Base-by-base conservation (phyloP, 2,329 filamentous ascomycete species). In the Pseudopithomyces chartarum region DNA sequence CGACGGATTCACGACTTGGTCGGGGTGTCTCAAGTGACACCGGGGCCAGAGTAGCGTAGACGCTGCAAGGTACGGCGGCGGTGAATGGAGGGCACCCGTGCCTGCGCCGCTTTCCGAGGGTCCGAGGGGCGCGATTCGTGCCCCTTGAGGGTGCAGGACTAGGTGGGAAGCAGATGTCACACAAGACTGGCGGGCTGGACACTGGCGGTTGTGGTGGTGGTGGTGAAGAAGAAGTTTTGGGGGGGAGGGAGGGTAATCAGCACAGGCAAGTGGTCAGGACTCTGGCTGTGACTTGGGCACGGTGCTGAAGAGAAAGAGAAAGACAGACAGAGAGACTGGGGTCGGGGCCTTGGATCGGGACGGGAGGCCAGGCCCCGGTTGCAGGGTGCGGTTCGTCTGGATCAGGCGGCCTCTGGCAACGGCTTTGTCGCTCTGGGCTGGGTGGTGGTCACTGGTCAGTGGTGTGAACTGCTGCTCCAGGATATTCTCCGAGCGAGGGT, bases 51-150 rank as follows among this genome's bases (percentile, higher is more conserved):
- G 55, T 56, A 50, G 62, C 57, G 56, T 60, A 60, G 60, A 47
- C 51, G 62, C 71, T 74, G 73, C 72, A 73, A 74, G 73, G 72
- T 70, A 74, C 71, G 57, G 50, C 71, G 57, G 50, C 64, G 62
- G 58, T 61, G 60, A 62, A 62, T 45, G 38, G 58, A 52, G 51
- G 42, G 39, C 46, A 40, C 39, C 57, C 59, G 56, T 53, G 51
- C 54, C 43, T 62, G 62, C 61, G 64, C 66, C 62, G 59, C 59
- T 58, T 64, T 65, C 62, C 65, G 62, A 65, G 65, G 66, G 67
- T 61, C 65, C 61, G 63, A 63, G 57, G 57, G 67, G 66, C 64
- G 63, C 62, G 67, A 62, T 60, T 55, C 55, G 51, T 58, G 57
- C 64, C 70, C 70, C 68, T 74, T 67, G 69, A 55, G 61, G 62